phyloP scores from a whole-genome alignment of 1,284 basidiomycete genomes.

The Ustilago xerochloae region DNA sequence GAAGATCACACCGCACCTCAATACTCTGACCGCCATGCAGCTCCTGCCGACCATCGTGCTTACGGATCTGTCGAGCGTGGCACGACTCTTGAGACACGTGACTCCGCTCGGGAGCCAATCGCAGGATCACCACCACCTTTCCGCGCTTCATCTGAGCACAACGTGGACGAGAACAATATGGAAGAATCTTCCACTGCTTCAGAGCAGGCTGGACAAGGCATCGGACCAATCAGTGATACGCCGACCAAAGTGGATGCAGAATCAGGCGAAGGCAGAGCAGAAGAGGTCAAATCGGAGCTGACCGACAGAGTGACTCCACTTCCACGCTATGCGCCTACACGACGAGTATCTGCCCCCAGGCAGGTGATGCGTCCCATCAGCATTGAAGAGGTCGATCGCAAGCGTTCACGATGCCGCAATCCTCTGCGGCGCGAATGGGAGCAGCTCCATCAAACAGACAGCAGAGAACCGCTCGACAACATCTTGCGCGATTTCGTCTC shows the following conservation, averaged over 20 bases:
- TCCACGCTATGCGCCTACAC: slow-evolving; percentile 44
- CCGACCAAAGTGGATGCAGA: neutral
- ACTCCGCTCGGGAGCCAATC: neutral
- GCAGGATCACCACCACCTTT: neutral
- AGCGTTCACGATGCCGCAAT: slow-evolving; percentile 46
- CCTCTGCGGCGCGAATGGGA: slow-evolving; percentile 56
- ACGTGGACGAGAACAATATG: neutral
- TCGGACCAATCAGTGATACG: neutral
- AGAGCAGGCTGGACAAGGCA: neutral
- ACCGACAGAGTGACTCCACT: slow-evolving; percentile 9
- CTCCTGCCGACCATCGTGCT: neutral
- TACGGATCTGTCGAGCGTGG: neutral
- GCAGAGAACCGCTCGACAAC: slow-evolving; percentile 42
- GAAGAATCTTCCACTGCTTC: neutral
- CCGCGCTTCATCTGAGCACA: neutral
- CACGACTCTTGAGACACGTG: neutral
- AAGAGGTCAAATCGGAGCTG: neutral
- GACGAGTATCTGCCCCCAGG: slow-evolving; percentile 44
- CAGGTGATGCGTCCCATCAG: slow-evolving; percentile 48
- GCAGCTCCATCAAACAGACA: slow-evolving; percentile 25
- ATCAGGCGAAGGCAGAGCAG: neutral
- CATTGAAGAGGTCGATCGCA: slow-evolving; percentile 49
- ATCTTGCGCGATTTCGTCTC: slow-evolving; percentile 39
- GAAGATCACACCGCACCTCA: neutral
- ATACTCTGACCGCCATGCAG: neutral